Percentiles rank a stretch among this genome's conserved stretches.
These are phyloP conservation scores for Tricholoma hemisulphureum DNA, from an alignment of 768 basidiomycete species.

Conservation along the genomic window DNA sequence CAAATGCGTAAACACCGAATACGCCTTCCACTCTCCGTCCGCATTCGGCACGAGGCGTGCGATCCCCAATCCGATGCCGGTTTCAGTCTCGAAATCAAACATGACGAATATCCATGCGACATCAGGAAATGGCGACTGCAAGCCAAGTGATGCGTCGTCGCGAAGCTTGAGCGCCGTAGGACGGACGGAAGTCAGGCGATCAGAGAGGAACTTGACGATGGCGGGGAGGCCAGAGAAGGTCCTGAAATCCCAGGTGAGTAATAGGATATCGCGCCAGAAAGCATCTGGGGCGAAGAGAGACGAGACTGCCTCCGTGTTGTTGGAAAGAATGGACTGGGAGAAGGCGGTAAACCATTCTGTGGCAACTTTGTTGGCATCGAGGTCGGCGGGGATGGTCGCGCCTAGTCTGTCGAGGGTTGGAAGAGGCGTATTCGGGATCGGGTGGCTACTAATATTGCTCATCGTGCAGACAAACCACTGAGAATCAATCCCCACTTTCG, in stretches of 20 bases:
- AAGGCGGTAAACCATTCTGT: slow-evolving; percentile 29
- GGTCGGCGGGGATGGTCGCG: slow-evolving; percentile 16
- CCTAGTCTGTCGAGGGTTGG: slow-evolving; percentile 29
- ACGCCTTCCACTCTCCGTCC: slow-evolving; percentile 49
- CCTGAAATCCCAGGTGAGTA: slow-evolving; percentile 26
- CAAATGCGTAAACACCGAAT: slow-evolving; percentile 52
- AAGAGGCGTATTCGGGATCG: slow-evolving; percentile 12
- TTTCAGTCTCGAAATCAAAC: slow-evolving; percentile 48
- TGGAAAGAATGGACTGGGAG: slow-evolving; percentile 8
- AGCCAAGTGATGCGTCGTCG: slow-evolving; percentile 27
- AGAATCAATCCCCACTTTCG: no score
- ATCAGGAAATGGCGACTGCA: slow-evolving; percentile 47
- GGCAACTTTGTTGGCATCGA: slow-evolving; percentile 22
- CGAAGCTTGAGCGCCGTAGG: slow-evolving; percentile 31
- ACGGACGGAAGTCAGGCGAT: slow-evolving; percentile 10
- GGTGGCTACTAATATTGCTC: no score
- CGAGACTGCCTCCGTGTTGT: slow-evolving; percentile 13
- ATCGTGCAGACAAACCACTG: no score
- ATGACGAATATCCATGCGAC: slow-evolving; percentile 55
- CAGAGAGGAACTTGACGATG: slow-evolving; percentile 18
- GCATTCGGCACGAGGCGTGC: slow-evolving; percentile 49
- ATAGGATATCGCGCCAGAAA: slow-evolving; percentile 22
- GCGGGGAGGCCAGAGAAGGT: slow-evolving; percentile 18
- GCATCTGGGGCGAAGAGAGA: slow-evolving; percentile 21
- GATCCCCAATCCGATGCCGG: slow-evolving; percentile 45